These are phyloP conservation scores for Cladophialophora immunda DNA, from an alignment of 2,329 filamentous ascomycete genomes.

Conservation along the genomic window DNA sequence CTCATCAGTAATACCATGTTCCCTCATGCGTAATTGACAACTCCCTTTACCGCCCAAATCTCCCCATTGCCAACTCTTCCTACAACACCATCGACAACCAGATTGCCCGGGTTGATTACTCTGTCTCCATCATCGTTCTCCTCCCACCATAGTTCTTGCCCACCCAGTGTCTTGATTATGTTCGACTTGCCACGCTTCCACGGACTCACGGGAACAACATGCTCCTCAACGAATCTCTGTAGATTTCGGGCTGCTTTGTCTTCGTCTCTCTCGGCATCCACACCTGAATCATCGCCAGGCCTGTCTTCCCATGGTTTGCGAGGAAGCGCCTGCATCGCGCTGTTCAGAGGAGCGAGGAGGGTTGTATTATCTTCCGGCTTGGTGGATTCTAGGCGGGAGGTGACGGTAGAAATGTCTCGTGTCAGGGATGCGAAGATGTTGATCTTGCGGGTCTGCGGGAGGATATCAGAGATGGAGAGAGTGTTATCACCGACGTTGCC, in stretches of 20 bases:
- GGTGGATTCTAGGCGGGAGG: conserved; percentile 67
- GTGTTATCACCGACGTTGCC: conserved; percentile 47
- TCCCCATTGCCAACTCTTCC: conserved; percentile 87
- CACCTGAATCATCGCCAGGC: conserved; percentile 34
- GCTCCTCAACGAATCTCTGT: conserved; percentile 81
- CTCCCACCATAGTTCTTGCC: conserved; percentile 84
- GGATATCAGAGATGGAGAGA: conserved; percentile 82
- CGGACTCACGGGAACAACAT: conserved; percentile 77
- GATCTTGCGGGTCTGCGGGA: conserved; percentile 79
- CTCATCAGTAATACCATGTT: neutral
- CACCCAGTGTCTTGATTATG: conserved; percentile 73
- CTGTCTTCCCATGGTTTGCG: conserved; percentile 81
- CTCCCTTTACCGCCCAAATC: conserved; percentile 77
- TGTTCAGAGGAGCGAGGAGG: conserved; percentile 86
- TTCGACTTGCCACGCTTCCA: conserved; percentile 73
- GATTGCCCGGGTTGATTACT: conserved; percentile 71
- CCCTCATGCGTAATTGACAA: conserved; percentile 61
- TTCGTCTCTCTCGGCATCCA: conserved; percentile 68
- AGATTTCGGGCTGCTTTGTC: conserved; percentile 81
- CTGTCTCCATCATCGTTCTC: conserved; percentile 70
- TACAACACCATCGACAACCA: conserved; percentile 78
- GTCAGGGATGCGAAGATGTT: conserved; percentile 86
- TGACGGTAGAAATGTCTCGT: conserved; percentile 75
- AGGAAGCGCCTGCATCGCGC: conserved; percentile 77
- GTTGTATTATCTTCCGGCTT: conserved; percentile 75